Evolutionary conservation across 1,139 yeast genomes (phyloP), one percentile per base, ranked within the genome.

Genomic region (Hyphopichia pseudoburtonii): DNA sequence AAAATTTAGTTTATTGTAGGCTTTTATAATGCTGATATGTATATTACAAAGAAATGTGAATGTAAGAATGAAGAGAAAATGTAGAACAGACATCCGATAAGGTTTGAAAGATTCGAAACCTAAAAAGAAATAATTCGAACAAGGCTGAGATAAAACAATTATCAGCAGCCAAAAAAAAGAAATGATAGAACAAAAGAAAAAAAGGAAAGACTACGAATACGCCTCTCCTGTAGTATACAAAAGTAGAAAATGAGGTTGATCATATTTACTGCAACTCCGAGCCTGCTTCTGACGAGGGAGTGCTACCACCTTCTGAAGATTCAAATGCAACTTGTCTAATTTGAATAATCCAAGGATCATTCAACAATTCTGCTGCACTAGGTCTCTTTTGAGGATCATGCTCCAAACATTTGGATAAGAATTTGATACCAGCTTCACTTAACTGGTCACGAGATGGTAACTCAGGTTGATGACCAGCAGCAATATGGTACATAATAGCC

Each of bases 401-500:
- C 46, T 86, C 88, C 46, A 92, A 70, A 56, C 97, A 87, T 47
- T 83, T 75, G 18, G 80, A 69, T 47, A 92, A 63, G 57, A 92
- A 90, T 28, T 70, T 70, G 36, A 73, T 75, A 14, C 98, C 97
- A 14, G 70, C 77, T 24, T 73, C 76, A 48, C 94, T 81, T 38
- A 92, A 66, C 58, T 89, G 96, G 41, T 86, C 94, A 2, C 75
- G 62, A 1, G 82, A 62, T 3, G 98, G 98, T 39, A 92, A 69
- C 50, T 79, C 89, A 1, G 98, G 98, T 45, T 81, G 73, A 54
- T 88, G 95, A 1, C 97, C 96, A 1, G 96, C 95, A 1, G 97
- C 97, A 52, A 92, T 92, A 59, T 89, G 97, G 56, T 90, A 92
- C 97, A 92, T 90, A 35, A 92, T 88, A 1, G 97, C 97, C 95